Evolutionary conservation across 257 asterid species (phyloP).

Genomic region (Solanum verrucosum): DNA sequence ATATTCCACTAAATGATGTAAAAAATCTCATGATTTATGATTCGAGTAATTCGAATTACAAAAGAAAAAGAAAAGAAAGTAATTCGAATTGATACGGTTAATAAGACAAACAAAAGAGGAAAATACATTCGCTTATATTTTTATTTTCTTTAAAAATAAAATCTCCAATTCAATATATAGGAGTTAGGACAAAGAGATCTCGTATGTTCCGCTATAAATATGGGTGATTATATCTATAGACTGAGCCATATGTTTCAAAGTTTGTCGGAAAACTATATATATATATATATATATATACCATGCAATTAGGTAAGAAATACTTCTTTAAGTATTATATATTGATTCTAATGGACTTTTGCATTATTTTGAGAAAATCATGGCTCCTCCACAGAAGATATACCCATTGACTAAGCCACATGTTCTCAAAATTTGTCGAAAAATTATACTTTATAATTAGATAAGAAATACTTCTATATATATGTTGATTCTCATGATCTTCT

Average conservation of each 20-base stretch:
- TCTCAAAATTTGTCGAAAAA: accelerated
- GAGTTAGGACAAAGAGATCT: not conserved
- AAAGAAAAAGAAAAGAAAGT: not conserved
- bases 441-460: not conserved
- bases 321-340: not conserved
- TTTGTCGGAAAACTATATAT: not conserved
- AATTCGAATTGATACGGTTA: not conserved
- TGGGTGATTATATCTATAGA: not conserved
- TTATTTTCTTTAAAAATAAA: not conserved
- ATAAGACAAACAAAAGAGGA: not conserved
- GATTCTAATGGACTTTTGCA: not conserved
- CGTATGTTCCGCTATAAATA: not conserved
- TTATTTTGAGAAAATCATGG: too few relatives aligned
- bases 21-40: not conserved
- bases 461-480: not conserved
- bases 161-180: not conserved
- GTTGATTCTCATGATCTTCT: not conserved
- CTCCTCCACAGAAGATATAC: not conserved
- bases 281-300: too few relatives aligned
- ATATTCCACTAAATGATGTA: not conserved
- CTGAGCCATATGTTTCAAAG: not conserved
- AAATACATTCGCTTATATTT: not conserved
- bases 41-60: not conserved
- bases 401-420: not conserved
- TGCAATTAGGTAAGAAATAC: not conserved